These are phyloP conservation scores for Cordyceps militaris DNA, from an alignment of 2,329 filamentous ascomycete species.

Conservation along the genomic window DNA sequence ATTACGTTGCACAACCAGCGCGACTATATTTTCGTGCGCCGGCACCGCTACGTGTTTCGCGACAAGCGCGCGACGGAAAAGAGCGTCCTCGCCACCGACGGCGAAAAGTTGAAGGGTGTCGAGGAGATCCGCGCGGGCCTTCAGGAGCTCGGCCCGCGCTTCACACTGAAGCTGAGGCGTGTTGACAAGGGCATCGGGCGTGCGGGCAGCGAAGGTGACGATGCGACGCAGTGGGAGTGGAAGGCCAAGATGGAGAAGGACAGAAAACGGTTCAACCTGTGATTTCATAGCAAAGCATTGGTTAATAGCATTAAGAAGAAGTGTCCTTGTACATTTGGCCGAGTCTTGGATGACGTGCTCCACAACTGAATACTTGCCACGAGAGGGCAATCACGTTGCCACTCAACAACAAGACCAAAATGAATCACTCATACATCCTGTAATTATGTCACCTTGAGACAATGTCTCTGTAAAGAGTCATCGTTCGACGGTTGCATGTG, in stretches of 20 bases:
- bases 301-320: not conserved
- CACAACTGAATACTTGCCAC: not conserved
- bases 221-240: slow-evolving; percentile 92
- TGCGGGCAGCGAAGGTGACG: slow-evolving; percentile 59
- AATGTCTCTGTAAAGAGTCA: no score
- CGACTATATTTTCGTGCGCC: slow-evolving; percentile 88
- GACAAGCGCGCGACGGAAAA: slow-evolving; percentile 85
- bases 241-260: slow-evolving; percentile 92
- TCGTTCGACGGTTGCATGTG: no score
- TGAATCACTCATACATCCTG: not conserved
- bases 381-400: not conserved
- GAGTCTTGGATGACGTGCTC: not conserved
- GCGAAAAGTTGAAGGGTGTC: slow-evolving; percentile 75
- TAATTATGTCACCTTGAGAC: not conserved
- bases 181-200: slow-evolving; percentile 81
- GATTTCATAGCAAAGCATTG: slow-evolving; percentile 19
- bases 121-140: slow-evolving; percentile 80
- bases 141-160: slow-evolving; percentile 81
- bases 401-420: not conserved
- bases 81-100: slow-evolving; percentile 72
- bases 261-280: slow-evolving; percentile 89
- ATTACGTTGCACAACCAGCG: slow-evolving; percentile 91
- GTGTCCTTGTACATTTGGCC: not conserved
- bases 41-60: slow-evolving; percentile 88
- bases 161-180: slow-evolving; percentile 71